Base-by-base conservation (phyloP, 176 grass and related monocot genomes). In the Bolboschoenus planiculmis region DNA sequence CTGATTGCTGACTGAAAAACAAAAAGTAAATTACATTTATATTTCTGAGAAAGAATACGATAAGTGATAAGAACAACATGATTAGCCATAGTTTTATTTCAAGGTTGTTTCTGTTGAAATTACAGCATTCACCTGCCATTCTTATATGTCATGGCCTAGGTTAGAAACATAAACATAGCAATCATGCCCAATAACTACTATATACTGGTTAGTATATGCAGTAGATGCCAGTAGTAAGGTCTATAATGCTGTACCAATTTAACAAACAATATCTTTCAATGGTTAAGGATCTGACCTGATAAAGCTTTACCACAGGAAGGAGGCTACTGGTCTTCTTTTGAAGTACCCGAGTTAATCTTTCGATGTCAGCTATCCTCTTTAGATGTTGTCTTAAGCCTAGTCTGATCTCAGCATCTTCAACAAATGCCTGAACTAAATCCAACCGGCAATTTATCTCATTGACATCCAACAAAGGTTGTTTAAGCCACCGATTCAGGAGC, bases 241-340 rank as follows among this genome's bases (percentile, higher is more conserved):
- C n/a, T 44, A 18, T 27, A 74, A 4, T 67, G 40, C 13, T 75
- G 42, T 21, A 30, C 24, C 40, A 75, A 73, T 48, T 27, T 16
- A 31, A 30, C 43, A 48, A 75, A 50, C 4, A 48, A 75, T 16
- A 27, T 46, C 27, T 50, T 70, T 75, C 23, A 73, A 26, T n/a
- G 21, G 1, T 36, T 0, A 46, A 21, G 35, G 15, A 56, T 86
- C 57, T 77, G 64, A 97, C 94, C 94, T 97, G 95, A 87, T 92
- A 94, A 58, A 97, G 78, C 81, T 97, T 97, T 65, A 97, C 89
- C 80, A 97, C 95, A 87, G 95, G 95, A 58, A 89, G 90, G 44
- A 97, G 87, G 70, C 87, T 94, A 79, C 86, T 44, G 83, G 83
- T 85, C 78, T 81, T 94, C 85, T 86, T 97, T 60, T 85, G 86